Evolutionary conservation across 2,329 filamentous ascomycete genomes (phyloP), one percentile per base, ranked within the genome.

Genomic region (Cladosporium sp.): DNA sequence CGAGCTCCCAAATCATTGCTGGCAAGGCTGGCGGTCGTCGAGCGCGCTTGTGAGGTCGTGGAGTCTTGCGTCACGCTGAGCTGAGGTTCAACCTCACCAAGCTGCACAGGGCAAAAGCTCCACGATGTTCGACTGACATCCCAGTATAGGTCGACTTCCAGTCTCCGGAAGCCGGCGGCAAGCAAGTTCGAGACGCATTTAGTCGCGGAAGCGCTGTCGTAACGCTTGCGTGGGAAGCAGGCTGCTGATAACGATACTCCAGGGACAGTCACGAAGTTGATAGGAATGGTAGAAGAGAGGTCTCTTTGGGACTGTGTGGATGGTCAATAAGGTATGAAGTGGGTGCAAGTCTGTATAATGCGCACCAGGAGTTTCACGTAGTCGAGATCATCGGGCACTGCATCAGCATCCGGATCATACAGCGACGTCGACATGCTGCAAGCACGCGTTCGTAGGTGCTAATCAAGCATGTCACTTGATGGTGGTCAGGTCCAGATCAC

Each of bases 81-180:
- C 8, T 60, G 55, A 30, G 55, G 55, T n/a, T 59, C 38, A 3
- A 54, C 58, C 71, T 71, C 32, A 71, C 68, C 41, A 62, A 87
- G 78, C 55, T 83, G 75, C 2, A 85, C 85, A 0, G 88, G 88
- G 73, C 88, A 90, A 21, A 90, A 80, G 59, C 80, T 85, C 86
- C 88, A 90, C 49, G 80, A 73, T 36, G 76, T 76, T 32, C 82
- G 80, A 34, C 77, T 80, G 28, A 81, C 72, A 69, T 89, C 87
- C 88, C 88, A 90, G 72, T 88, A 90, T 14, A 89, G 71, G 74
- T 90, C 88, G 32, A 89, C 76, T 52, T 85, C 77, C 55, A 89
- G 80, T 54, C 85, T 81, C 47, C 83, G 81, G 71, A 87, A 89
- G 5, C 86, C 86, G n/a, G 83, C 77, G 0, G 84, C 82, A 32